phyloP scores from a whole-genome alignment of 495 filamentous ascomycete species.

The Annulohypoxylon stygium region DNA sequence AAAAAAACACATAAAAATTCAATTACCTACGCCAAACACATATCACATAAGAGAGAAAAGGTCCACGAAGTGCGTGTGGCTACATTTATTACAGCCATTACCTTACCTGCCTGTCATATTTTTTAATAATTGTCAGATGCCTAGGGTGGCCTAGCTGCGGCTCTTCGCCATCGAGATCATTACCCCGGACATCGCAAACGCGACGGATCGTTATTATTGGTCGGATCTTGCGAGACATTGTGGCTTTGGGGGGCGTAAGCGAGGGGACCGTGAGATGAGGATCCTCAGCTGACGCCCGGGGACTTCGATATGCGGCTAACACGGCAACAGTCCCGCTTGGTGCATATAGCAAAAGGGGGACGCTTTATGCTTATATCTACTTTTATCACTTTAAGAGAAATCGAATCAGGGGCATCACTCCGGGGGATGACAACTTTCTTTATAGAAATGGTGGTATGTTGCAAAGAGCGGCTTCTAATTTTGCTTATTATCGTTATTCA shows the following conservation, averaged over 20 bases:
- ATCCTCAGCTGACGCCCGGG: constrained; percentile 42
- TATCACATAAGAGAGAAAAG: background rate
- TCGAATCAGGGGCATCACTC: background rate
- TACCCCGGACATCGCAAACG: constrained; percentile 28
- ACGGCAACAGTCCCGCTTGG: constrained; percentile 24
- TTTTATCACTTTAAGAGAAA: background rate
- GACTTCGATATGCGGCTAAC: constrained; percentile 17
- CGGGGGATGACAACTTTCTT: background rate
- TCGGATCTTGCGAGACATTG: constrained; percentile 15
- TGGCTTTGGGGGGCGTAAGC: constrained; percentile 37
- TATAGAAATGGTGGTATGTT: background rate
- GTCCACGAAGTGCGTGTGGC: background rate
- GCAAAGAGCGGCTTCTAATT: background rate
- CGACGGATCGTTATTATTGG: constrained; percentile 27
- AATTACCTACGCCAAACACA: background rate
- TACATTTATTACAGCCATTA: constrained; percentile 10
- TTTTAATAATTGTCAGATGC: constrained; percentile 29
- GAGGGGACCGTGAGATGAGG: constrained; percentile 42
- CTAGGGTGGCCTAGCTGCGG: constrained; percentile 28
- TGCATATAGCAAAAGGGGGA: background rate
- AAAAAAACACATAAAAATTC: background rate
- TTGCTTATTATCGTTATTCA: background rate
- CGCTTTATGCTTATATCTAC: background rate
- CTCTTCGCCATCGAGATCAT: constrained; percentile 41
- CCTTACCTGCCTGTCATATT: constrained; percentile 14